A percentile compares a stretch with the other conserved stretches of the same genome.
phyloP scores from a whole-genome alignment of 139 green algal species.

The Chloropicon primus region DNA sequence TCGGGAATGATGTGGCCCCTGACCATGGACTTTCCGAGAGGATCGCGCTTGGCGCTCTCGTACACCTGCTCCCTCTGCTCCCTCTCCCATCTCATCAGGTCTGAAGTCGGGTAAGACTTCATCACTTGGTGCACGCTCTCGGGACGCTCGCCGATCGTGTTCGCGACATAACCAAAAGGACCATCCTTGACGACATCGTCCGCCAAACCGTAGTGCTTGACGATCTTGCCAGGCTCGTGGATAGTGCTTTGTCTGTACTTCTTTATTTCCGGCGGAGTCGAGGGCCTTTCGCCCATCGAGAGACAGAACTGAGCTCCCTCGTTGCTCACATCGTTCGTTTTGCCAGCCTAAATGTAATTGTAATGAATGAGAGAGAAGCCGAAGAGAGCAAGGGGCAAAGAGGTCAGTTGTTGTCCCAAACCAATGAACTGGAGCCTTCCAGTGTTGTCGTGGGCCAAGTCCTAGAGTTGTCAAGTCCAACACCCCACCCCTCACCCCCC shows the following conservation, averaged over 20 bases:
- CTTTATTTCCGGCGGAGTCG: slow-evolving; percentile 33
- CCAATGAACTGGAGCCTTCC: not conserved
- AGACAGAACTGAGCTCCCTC: slow-evolving; percentile 10
- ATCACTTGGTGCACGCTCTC: slow-evolving; percentile 36
- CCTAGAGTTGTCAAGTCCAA: not conserved
- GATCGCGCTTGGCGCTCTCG: slow-evolving; percentile 36
- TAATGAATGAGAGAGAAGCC: not conserved
- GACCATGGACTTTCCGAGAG: slow-evolving; percentile 32
- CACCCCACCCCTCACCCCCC: too few species aligned
- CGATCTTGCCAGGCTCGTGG: slow-evolving; percentile 45
- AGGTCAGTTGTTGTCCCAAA: not conserved
- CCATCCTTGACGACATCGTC: slow-evolving; percentile 27
- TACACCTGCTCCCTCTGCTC: slow-evolving; percentile 45
- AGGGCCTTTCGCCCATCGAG: slow-evolving; percentile 14
- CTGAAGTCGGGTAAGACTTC: slow-evolving; percentile 27
- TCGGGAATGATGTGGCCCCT: slow-evolving; percentile 44
- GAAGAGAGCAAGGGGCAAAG: not conserved
- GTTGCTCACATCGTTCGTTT: not conserved
- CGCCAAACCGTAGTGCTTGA: slow-evolving; percentile 33
- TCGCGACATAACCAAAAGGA: slow-evolving; percentile 30
- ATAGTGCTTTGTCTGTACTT: slow-evolving; percentile 43
- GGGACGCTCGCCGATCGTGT: slow-evolving; percentile 2
- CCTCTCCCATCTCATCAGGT: slow-evolving; percentile 42
- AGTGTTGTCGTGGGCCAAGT: not conserved
- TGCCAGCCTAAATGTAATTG: too few species aligned